Base-by-base conservation (phyloP, 148 eudicot genomes). In the Chenopodium album region DNA sequence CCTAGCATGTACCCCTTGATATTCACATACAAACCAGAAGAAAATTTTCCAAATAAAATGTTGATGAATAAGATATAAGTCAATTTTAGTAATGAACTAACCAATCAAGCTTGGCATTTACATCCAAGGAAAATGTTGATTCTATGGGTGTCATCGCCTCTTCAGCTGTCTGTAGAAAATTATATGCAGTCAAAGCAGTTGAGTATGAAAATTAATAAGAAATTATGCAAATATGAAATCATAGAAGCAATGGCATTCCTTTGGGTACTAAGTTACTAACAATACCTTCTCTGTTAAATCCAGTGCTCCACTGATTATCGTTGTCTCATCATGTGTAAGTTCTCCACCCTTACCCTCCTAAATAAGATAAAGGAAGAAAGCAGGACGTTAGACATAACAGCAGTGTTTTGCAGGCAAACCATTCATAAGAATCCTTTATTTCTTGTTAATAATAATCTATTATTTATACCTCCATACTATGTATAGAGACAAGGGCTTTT, bases 61-160 rank as follows among this genome's bases (percentile, higher is more conserved):
- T 50, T 28, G 44, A 60, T 26, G 77, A 14, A 62, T 44, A 67
- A 2, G 50, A 16, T 23, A 66, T 52, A 44, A 62, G 41, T 59
- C 31, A 0, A 73, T 31, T 31, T 7, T 79, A 52, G 76, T 65
- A 78, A 84, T 16, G 84, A 32, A 80, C 88, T 85, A 78, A 95
- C 98, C 98, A 95, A 88, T 95, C 98, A 84, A 95, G 80, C 77
- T 95, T 95, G 62, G 94, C 92, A 76, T 93, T 90, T 69, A 95
- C 98, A 63, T 94, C 98, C 89, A 94, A 86, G 54, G 98, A 94
- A 90, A 94, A 94, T 65, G 98, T 94, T 84, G 98, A 94, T 84
- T 95, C 98, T 84, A 95, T 95, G 73, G 98, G 98, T 44, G 98
- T 95, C 98, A 95, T 95, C 31, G 98, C 98, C 89, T 92, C 98